Base-by-base conservation (phyloP, 441 rosid species). In the Brassica hybrid region DNA sequence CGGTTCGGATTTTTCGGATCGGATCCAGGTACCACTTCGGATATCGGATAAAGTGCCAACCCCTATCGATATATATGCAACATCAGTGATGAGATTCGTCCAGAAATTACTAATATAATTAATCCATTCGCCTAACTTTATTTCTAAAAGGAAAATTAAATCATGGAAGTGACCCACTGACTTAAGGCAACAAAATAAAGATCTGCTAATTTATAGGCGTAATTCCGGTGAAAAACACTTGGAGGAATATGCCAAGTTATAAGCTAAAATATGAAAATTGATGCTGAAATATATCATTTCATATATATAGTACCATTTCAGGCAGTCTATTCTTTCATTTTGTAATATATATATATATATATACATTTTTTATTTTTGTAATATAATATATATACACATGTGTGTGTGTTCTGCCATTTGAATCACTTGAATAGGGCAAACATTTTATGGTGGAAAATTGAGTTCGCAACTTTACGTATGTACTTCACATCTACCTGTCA, bases 161-260 rank as follows among this genome's bases (percentile, higher is more conserved):
- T 50, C 56, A 50, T 50, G 41, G 6, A 50, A 50, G 56, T 50
- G 56, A 48, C 18, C 56, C 45, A n/a, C 56, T 4, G 56, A 50
- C 18, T 14, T 34, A 45, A 30, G 18, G 7, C 56, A 50, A 50
- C 18, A 50, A 50, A 1, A 1, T 50, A 50, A 50, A 50, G 17
- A 50, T 50, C 18, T 50, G 6, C 56, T 50, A 50, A 50, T n/a
- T 50, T 50, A 50, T 50, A 5, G 56, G 18, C 6, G 18, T n/a
- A 50, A 5, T 50, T n/a, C 18, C 3, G 56, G 18, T 48, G 56
- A 50, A 48, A 50, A n/a, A 5, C 56, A n/a, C 12, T 14, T 50
- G 56, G 18, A 50, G 56, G 56, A 50, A 50, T 50, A 50, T 50
- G 56, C 56, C 56, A 50, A 50, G 56, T 5, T 50, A 50, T 50